These are phyloP conservation scores for Fonsecaea multimorphosa DNA, from an alignment of 2,329 filamentous ascomycete genomes.

Conservation along the genomic window DNA sequence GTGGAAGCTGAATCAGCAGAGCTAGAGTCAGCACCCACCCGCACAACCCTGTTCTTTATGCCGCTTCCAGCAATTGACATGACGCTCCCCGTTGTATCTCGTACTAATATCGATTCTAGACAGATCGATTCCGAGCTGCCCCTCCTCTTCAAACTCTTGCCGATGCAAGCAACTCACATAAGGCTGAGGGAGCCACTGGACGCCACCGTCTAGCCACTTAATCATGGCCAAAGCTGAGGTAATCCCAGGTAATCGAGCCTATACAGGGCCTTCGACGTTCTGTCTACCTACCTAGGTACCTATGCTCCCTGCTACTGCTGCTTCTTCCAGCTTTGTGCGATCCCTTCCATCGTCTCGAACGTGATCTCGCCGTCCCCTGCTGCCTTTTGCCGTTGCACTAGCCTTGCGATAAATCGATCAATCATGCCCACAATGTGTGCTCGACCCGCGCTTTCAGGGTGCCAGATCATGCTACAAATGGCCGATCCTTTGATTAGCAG, in stretches of 20 bases:
- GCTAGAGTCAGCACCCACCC: slow-evolving; percentile 8
- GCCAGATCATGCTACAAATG: slow-evolving; percentile 38
- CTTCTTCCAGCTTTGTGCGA: slow-evolving; percentile 38
- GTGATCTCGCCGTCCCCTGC: slow-evolving; percentile 39
- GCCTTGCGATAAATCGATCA: slow-evolving; percentile 37
- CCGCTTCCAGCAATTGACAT: slow-evolving; percentile 6
- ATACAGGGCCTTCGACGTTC: not conserved
- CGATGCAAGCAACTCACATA: slow-evolving; percentile 12
- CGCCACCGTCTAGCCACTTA: slow-evolving; percentile 3
- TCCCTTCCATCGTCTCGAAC: slow-evolving; percentile 39
- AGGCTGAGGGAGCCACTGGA: slow-evolving; percentile 11
- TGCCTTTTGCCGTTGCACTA: slow-evolving; percentile 32
- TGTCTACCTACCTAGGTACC: too few species aligned
- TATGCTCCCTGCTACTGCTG: not conserved
- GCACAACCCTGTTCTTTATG: slow-evolving; percentile 6
- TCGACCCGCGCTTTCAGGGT: slow-evolving; percentile 39
- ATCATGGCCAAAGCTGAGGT: slow-evolving; percentile 21
- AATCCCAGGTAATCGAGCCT: slow-evolving; percentile 22
- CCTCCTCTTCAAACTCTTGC: not conserved
- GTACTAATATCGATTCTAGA: too few species aligned
- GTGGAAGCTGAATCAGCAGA: slow-evolving; percentile 15
- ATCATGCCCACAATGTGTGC: slow-evolving; percentile 41
- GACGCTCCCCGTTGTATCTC: not conserved
- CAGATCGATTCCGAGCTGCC: slow-evolving; percentile 2
- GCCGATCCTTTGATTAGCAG: slow-evolving; percentile 16